Conservation (phyloP, 768 basidiomycete genomes). For the Rhodosporidiobolus odoratus region DNA sequence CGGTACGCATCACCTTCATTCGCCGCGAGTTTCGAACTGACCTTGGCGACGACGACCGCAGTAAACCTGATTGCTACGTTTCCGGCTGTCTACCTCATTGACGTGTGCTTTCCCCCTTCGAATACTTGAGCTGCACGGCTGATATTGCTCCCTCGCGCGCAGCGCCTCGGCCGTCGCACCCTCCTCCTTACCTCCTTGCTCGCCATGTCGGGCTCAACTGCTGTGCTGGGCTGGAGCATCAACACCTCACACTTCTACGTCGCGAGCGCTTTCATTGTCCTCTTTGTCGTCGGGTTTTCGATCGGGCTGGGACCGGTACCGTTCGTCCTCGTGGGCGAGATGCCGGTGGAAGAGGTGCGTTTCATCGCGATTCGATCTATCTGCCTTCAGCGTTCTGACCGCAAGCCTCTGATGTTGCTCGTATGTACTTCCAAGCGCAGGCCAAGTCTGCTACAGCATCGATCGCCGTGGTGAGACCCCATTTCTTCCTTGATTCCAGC, state of each 20-base stretch:
- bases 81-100: slow-evolving; percentile 48
- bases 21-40: background rate
- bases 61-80: slow-evolving; percentile 51
- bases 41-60: background rate
- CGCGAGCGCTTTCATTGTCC: slow-evolving; percentile 43
- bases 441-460: slow-evolving; percentile 44
- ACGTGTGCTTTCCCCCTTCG: slow-evolving; percentile 41
- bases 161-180: slow-evolving; percentile 45
- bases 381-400: background rate
- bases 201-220: slow-evolving; percentile 43
- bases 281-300: slow-evolving; percentile 67
- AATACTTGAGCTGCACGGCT: background rate
- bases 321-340: slow-evolving; percentile 85
- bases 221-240: slow-evolving; percentile 44
- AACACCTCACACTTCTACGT: slow-evolving; percentile 41
- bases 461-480: slow-evolving; percentile 44
- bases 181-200: slow-evolving; percentile 44
- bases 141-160: background rate
- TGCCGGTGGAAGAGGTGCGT: slow-evolving; percentile 67
- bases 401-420: background rate
- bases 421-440: too few species aligned
- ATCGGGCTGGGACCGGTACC: slow-evolving; percentile 86
- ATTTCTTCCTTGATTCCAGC: slow-evolving; percentile 46
- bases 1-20: background rate
- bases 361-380: background rate